phyloP scores from a whole-genome alignment of 2,329 filamentous ascomycete species.

The Pleochaeta shiraiana region DNA sequence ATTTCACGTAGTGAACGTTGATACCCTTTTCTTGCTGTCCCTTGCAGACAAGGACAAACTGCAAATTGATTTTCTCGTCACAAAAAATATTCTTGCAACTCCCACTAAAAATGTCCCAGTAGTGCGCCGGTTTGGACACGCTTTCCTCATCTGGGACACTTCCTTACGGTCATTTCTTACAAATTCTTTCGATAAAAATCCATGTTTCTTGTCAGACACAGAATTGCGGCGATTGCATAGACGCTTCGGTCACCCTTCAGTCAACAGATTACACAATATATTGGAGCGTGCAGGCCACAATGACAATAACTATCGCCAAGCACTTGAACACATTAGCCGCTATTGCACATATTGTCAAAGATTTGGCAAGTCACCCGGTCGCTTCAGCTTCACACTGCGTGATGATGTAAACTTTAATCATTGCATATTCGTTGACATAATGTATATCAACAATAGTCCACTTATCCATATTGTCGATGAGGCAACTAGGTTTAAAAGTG shows the following conservation, averaged over 20 bases:
- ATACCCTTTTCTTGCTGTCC: background rate
- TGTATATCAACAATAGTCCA: constrained; percentile 3
- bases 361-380: background rate
- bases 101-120: background rate
- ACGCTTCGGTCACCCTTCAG: background rate
- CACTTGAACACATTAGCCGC: background rate
- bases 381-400: constrained; percentile 2
- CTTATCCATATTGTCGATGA: constrained; percentile 5
- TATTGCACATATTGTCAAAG: background rate
- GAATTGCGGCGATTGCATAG: background rate
- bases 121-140: background rate
- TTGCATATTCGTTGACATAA: constrained; percentile 1
- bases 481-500: constrained; percentile 4
- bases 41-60: background rate
- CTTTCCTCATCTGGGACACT: background rate
- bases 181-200: background rate
- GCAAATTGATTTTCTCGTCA: background rate
- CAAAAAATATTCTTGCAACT: background rate
- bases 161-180: background rate
- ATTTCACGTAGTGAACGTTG: background rate
- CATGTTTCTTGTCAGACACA: background rate
- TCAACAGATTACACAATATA: background rate
- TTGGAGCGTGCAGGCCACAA: background rate
- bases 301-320: background rate
- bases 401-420: constrained; percentile 5